Evolutionary conservation across 768 basidiomycete genomes (phyloP), one percentile per base, ranked within the genome.

Genomic region (Rhodotorula kratochvilovae): DNA sequence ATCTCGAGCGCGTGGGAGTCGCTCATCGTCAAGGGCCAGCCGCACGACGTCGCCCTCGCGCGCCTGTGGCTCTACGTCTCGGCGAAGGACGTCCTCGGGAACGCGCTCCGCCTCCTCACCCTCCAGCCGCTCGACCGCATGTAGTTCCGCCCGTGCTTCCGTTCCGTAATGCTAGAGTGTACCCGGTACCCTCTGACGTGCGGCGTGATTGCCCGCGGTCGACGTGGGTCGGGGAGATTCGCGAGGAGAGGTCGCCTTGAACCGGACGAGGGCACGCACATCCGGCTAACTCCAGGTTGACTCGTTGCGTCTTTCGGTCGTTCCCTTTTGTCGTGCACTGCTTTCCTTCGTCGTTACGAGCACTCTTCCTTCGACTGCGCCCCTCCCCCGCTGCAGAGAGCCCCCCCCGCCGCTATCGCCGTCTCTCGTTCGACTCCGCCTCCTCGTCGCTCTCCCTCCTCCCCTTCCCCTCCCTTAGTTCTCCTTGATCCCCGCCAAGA

Each of bases 1-100:
- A 92, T 97, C 77, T 90, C 88, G 71, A 89, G 88, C 67, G 92
- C 94, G 48, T 97, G 92, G 93, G 93, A 96, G 82, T 86, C 84
- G 4, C 86, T 96, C 15, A 85, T 90, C 60, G 93, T 97, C 53
- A 89, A 90, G 77, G 89, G 91, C 3, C 90, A 92, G 81, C 80
- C 82, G 73, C 77, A 80, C 73, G 90, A 94, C 69, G 89, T 88
- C 77, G 93, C 92, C 3, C 81, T 85, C 71, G 95, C 94, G 19
- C 84, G 91, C 78, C 82, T 98, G 84, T 95, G 88, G 86, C 79
- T 98, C 80, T 99, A 91, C 80, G 83, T 92, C 74, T 87, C 86
- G 78, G 91, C 94, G 57, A 85, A 90, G 81, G 90, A 95, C 78
- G 94, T 96, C n/a, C 83, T 99, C 72, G 89, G 84, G 10, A 86